Base-by-base conservation (phyloP, 2,329 filamentous ascomycete species). In the Fusarium redolens region DNA sequence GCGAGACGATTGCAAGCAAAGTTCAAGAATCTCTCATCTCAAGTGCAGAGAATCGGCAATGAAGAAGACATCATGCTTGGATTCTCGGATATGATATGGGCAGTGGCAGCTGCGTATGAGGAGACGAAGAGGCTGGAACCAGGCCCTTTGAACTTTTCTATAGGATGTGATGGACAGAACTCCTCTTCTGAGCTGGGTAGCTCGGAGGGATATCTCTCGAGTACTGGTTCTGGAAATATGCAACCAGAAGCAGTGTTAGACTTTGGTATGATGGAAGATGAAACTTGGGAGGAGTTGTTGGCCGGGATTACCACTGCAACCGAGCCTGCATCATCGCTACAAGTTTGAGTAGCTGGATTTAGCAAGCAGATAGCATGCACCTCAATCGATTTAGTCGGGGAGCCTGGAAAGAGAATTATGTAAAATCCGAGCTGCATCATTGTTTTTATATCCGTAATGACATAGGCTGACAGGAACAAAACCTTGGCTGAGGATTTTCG, bases 71-170 rank as follows among this genome's bases (percentile, higher is more conserved):
- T 67, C 4, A 44, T 67, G 52, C 18, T 35, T 2, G 52, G 64
- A 4, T 67, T 67, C 12, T 51, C 62, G 3, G 28, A 37, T 8
- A 67, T 67, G 64, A 67, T 67, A 28, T 67, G 64, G 64, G 62
- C 64, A 5, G 62, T 67, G 1, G 56, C 41, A 15, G 15, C 30
- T 25, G 22, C 64, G 8, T 67, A 67, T 31, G 52, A 67, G 6
- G 38, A 67, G 15, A 22, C n/a, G 2, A 47, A 25, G 6, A 31
- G 28, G 11, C 9, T 20, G 17, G 54, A 67, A 4, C 22, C 47
- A 20, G 28, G 51, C 2, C 33, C 35, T 2, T 35, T 60, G 2
- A 14, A 25, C 33, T 14, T 60, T 11, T 48, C 59, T 8, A 10
- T 43, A 5, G 15, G 14, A 3, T 8, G 7, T 1, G 40, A 66